Evolutionary conservation across 495 filamentous ascomycete species (phyloP).

Genomic region (Penicillium salamii): DNA sequence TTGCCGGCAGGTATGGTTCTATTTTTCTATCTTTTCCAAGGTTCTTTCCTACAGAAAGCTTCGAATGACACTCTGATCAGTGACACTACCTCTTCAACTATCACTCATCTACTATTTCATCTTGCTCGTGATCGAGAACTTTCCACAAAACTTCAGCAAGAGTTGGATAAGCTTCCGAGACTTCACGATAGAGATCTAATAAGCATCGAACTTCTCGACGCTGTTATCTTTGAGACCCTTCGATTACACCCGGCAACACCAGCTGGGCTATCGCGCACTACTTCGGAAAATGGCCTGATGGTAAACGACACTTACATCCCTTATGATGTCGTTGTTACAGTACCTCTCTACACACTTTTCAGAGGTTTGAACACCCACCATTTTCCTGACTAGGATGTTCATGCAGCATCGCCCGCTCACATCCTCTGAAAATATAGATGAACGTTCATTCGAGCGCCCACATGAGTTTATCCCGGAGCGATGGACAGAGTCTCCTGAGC

Average conservation of each 20-base stretch:
- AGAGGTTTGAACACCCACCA: slow-evolving; percentile 21
- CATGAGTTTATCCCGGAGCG: slow-evolving; percentile 43
- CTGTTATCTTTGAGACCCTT: slow-evolving; percentile 53
- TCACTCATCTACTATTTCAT: slow-evolving; percentile 35
- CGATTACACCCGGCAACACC: slow-evolving; percentile 32
- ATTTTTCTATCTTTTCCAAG: neutral
- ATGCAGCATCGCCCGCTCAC: no score
- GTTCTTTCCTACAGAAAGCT: neutral
- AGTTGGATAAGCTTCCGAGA: slow-evolving; percentile 18
- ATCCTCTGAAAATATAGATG: slow-evolving; percentile 9
- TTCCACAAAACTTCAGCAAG: slow-evolving; percentile 16
- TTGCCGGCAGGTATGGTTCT: slow-evolving; percentile 40
- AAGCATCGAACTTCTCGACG: slow-evolving; percentile 31
- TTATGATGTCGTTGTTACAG: slow-evolving; percentile 24
- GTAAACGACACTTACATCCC: slow-evolving; percentile 29
- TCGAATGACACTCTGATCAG: slow-evolving; percentile 7
- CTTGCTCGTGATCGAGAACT: slow-evolving; percentile 20
- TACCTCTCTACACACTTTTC: slow-evolving; percentile 26
- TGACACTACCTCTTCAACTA: slow-evolving; percentile 34
- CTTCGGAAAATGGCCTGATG: slow-evolving; percentile 19
- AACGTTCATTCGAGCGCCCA: slow-evolving; percentile 27
- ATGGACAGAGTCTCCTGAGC: slow-evolving; percentile 35
- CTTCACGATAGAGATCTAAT: slow-evolving; percentile 6
- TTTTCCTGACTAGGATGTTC: no score
- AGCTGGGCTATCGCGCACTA: slow-evolving; percentile 17